Evolutionary conservation across 2,329 filamentous ascomycete species (phyloP), one percentile per base, ranked within the genome.

Genomic region (Aspergillus novoparasiticus): DNA sequence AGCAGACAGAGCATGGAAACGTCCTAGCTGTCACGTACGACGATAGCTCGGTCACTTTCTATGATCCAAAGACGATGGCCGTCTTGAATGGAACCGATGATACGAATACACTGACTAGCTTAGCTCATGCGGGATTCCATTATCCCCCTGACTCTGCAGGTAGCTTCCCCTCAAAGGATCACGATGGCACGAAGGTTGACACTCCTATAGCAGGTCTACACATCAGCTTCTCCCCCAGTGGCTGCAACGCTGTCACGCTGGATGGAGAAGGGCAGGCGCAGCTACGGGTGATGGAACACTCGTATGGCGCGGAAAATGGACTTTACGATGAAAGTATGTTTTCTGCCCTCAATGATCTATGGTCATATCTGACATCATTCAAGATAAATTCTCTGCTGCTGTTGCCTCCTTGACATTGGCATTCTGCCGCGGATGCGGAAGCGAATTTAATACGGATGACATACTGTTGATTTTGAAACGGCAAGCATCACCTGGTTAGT

Each of bases 31-130:
- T 97, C 63, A 85, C 86, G 30, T 92, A 92, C 69, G 91, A 91
- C 65, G 93, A 97, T 73, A 92, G 94, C 12, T 90, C 88, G 0
- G 83, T 96, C 4, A 89, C 95, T 69, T 92, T 94, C 76, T 87
- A 92, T 61, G 91, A 96, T 72, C 86, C 93, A 12, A 83, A 86
- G 55, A 91, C 87, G 0, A 90, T 96, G 85, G 83, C 87, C 5
- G 84, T 89, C 59, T 81, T 94, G 0, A 88, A 87, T 66, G 84
- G 86, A 6, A 85, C 90, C 61, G 83, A 85, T 32, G 89, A 90
- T 69, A 78, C 87, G 9, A 85, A 87, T 50, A 87, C 83, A 53
- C 87, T 96, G 36, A 87, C 86, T 65, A 90, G 87, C 61, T 82
- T 96, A 32, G 83, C 89, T 32, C 92, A 97, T 75, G 88, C 89